A percentile compares a stretch with the other conserved stretches of the same genome.
phyloP scores from a whole-genome alignment of 2,329 filamentous ascomycete species.

The Botrytis paeoniae region DNA sequence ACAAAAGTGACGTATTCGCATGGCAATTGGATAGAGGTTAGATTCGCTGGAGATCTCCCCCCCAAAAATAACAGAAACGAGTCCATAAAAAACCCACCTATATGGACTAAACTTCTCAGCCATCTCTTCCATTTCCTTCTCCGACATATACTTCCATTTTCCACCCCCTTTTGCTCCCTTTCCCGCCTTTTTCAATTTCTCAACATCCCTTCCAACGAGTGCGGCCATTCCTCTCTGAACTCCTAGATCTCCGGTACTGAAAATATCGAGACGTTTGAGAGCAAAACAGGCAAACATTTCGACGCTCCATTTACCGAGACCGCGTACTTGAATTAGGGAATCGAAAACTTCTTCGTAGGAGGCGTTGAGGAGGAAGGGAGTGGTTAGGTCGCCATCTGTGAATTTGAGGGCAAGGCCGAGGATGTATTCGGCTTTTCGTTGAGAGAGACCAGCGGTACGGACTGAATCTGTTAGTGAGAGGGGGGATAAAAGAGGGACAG shows the following conservation, averaged over 20 bases:
- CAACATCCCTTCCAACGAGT: conserved; percentile 77
- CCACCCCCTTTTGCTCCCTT: conserved; percentile 52
- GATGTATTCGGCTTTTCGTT: conserved; percentile 95
- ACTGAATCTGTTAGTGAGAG: conserved; percentile 61
- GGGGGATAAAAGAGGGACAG: conserved; percentile 71
- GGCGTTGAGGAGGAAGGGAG: conserved; percentile 71
- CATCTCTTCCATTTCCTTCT: conserved; percentile 84
- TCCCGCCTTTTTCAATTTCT: conserved; percentile 69
- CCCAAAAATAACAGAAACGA: not conserved
- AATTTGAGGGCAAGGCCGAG: conserved; percentile 84
- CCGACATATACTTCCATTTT: conserved; percentile 98
- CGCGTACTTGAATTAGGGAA: conserved; percentile 79
- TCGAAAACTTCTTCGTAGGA: conserved; percentile 83
- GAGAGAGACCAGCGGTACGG: conserved; percentile 82
- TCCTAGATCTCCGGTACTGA: conserved; percentile 86
- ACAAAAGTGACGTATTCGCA: not conserved
- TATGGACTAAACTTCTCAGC: conserved; percentile 81
- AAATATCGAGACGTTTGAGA: conserved; percentile 92
- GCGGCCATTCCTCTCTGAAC: conserved; percentile 93
- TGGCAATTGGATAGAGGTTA: not conserved
- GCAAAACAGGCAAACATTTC: conserved; percentile 98
- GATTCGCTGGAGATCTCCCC: not conserved
- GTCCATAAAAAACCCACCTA: conserved; percentile 45
- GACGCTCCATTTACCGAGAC: conserved; percentile 85
- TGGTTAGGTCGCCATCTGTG: conserved; percentile 67